Conservation (phyloP, 2,329 filamentous ascomycete species). For the Fusarium concolor region DNA sequence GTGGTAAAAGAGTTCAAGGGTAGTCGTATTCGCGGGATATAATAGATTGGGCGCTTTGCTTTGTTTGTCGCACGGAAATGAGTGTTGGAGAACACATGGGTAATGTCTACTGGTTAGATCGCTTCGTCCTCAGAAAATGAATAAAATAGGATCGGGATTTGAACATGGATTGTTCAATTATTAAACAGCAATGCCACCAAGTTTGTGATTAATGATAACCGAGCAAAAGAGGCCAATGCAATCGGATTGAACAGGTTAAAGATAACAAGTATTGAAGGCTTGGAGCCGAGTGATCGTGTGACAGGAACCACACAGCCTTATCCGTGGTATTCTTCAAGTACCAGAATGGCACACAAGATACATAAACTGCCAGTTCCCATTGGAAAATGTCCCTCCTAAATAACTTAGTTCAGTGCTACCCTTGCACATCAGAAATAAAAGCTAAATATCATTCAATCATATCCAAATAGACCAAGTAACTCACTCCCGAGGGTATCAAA, state of each 20-base stretch:
- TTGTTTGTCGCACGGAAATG: constrained; percentile 23
- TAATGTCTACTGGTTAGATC: constrained; percentile 50
- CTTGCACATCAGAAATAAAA: background rate
- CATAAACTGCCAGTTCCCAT: background rate
- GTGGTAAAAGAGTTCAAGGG: constrained; percentile 35
- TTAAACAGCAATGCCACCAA: background rate
- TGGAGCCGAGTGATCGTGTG: background rate
- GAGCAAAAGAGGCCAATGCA: background rate
- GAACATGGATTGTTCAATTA: constrained; percentile 15
- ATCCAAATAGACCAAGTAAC: background rate
- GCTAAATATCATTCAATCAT: background rate
- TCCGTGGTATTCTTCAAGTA: background rate
- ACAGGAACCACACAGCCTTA: too few relatives aligned
- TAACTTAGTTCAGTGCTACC: background rate
- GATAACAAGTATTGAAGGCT: background rate
- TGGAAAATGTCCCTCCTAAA: background rate
- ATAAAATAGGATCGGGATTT: constrained; percentile 27
- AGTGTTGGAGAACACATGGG: constrained; percentile 21
- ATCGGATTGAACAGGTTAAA: background rate
- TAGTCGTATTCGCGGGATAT: constrained; percentile 21
- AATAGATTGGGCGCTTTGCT: constrained; percentile 33
- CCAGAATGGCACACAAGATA: background rate
- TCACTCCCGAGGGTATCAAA: constrained; percentile 48
- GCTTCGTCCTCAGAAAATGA: constrained; percentile 32
- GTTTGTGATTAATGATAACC: background rate